phyloP scores from a whole-genome alignment of 805 yeast genomes.

The Saccharomyces mikatae region DNA sequence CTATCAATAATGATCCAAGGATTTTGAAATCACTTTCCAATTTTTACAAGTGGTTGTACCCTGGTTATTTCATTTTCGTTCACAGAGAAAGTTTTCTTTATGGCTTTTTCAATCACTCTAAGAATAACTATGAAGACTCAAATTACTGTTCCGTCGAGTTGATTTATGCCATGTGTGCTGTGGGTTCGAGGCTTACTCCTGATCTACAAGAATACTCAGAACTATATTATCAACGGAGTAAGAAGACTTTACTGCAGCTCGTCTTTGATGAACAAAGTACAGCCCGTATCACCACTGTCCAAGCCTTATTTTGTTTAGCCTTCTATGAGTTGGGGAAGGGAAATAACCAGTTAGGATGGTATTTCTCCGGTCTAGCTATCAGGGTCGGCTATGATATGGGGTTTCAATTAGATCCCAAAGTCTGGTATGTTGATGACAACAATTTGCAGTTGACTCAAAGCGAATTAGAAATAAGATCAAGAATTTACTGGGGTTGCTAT shows the following conservation, averaged over 20 bases:
- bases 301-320: slow-evolving; percentile 50
- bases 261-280: slow-evolving; percentile 31
- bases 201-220: slow-evolving; percentile 35
- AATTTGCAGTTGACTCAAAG: slow-evolving; percentile 35
- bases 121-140: slow-evolving; percentile 32
- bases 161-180: slow-evolving; percentile 49
- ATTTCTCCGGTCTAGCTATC: slow-evolving; percentile 53
- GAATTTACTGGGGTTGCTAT: slow-evolving; percentile 62
- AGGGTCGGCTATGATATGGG: slow-evolving; percentile 61
- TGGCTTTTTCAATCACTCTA: slow-evolving; percentile 52
- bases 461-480: slow-evolving; percentile 47
- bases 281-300: slow-evolving; percentile 47
- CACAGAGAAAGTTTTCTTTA: slow-evolving; percentile 54
- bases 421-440: slow-evolving; percentile 40
- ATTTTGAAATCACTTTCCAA: slow-evolving; percentile 28
- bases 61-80: slow-evolving; percentile 55
- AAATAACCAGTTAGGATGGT: slow-evolving; percentile 52
- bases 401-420: slow-evolving; percentile 52
- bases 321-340: slow-evolving; percentile 58
- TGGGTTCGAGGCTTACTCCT: slow-evolving; percentile 47
- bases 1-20: slow-evolving; percentile 24
- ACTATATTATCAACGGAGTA: slow-evolving; percentile 41
- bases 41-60: slow-evolving; percentile 57
- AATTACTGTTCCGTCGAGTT: slow-evolving; percentile 49
- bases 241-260: slow-evolving; percentile 33